Percentiles rank a stretch among this genome's conserved stretches.
These are phyloP conservation scores for Ceratobasidium sp. DNA, from an alignment of 1,284 basidiomycete genomes.

Conservation along the genomic window DNA sequence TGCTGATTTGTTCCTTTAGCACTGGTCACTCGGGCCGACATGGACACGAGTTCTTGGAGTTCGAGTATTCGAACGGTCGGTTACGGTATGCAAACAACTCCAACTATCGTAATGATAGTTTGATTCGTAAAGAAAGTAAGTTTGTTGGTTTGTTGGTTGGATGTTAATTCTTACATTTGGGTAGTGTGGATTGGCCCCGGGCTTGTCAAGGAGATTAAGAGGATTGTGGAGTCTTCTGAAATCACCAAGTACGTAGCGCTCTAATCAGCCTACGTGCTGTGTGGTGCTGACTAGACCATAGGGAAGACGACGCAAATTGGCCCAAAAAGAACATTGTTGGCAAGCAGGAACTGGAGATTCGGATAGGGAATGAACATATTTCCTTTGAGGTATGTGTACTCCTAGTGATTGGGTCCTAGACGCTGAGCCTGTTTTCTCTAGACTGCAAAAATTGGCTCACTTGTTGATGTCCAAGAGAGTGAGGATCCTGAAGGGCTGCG, in stretches of 20 bases:
- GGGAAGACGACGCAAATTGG: constrained; percentile 98
- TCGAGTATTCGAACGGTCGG: constrained; percentile 96
- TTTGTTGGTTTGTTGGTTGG: constrained; percentile 28
- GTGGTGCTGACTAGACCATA: constrained; percentile 57
- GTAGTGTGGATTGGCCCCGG: constrained; percentile 95
- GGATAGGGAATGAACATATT: constrained; percentile 95
- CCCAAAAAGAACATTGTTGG: constrained; percentile 99
- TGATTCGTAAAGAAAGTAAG: constrained; percentile 98
- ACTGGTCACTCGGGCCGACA: constrained; percentile 96
- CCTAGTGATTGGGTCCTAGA: constrained; percentile 9
- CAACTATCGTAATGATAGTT: constrained; percentile 96
- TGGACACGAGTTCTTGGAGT: constrained; percentile 98
- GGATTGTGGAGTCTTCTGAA: constrained; percentile 95
- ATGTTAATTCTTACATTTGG: constrained; percentile 35
- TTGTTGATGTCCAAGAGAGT: constrained; percentile 97
- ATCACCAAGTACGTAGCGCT: constrained; percentile 84
- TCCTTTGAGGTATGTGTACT: constrained; percentile 88
- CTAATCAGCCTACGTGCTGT: constrained; percentile 22
- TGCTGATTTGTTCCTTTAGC: constrained; percentile 62
- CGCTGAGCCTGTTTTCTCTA: constrained; percentile 58
- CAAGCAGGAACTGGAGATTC: constrained; percentile 96
- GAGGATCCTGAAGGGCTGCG: constrained; percentile 97
- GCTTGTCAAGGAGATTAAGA: constrained; percentile 93
- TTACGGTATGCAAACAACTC: constrained; percentile 99
- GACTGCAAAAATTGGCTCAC: constrained; percentile 98